Base-by-base conservation (phyloP, 2,329 filamentous ascomycete species). In the Fusarium globosum region DNA sequence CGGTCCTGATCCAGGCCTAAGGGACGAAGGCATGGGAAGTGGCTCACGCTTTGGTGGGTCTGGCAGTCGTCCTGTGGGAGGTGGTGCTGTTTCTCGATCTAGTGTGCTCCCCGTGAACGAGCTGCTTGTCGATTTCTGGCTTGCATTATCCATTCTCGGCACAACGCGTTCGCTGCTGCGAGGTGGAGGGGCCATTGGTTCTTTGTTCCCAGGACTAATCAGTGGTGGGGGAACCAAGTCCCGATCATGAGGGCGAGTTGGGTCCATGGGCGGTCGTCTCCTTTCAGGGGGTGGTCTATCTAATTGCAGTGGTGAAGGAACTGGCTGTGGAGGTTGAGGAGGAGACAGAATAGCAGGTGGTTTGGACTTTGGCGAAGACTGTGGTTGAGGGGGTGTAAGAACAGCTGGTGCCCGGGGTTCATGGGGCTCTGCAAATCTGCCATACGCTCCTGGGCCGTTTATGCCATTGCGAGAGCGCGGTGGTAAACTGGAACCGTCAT, bases 231-330 rank as follows among this genome's bases (percentile, higher is more conserved):
- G 89, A 6, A 91, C 88, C 41, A 91, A 80, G 59, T 88, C 86
- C 53, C 85, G 85, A 72, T 90, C 86, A 56, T 86, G 83, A 13
- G 88, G 88, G 38, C 88, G 84, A 12, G 87, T 81, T 13, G 88
- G 86, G 67, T 91, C 88, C 89, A 93, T 92, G 1, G 91, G 90
- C 4, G 91, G 91, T 55, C 91, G 84, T 79, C 87, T 90, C 69
- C 91, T 85, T 74, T 92, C 90, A 1, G 91, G 91, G 3, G 89
- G 86, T 39, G 84, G 85, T 28, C 87, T 82, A 41, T 86, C 86
- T 13, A 69, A 57, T 45, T 77, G 79, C 70, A 74, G 72, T 35
- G 72, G 72, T 41, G 72, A 70, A 28, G 72, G 72, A 11, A 74
- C 65, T 20, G 80, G 76, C 21, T 79, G 72, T 38, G 79, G 77